Base-by-base conservation (phyloP, 768 basidiomycete species). In the Auricularia cornea region DNA sequence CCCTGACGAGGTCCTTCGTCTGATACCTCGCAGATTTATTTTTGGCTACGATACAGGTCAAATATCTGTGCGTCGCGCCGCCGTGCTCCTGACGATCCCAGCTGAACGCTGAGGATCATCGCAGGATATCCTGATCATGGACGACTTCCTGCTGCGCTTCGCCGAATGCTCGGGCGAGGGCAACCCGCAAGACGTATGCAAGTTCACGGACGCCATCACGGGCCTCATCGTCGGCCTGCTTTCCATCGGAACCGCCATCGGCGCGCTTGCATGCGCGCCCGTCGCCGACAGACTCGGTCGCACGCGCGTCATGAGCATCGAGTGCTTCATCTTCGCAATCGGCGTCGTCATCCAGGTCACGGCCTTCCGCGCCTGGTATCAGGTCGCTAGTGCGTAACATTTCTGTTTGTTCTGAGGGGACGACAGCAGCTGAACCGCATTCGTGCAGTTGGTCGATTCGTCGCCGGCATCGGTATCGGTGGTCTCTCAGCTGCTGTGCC, bases 221-320 rank as follows among this genome's bases (percentile, higher is more conserved):
- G 74, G 88, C 33, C 78, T 90, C 56, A 87, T 90, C 65, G 88
- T 90, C 60, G 76, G 81, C n/a, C 73, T 89, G 29, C 78, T 90
- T n/a, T 82, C 80, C 14, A 86, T 90, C 66, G 89, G 89, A 16
- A 88, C 88, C 0, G 77, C 89, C 30, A 71, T 81, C 40, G 88
- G 89, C 41, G 82, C 84, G 1, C 77, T 89, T 4, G 52, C 78
- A 23, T 87, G 87, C 68, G 86, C 87, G 52, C 78, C 81, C 82
- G 85, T 67, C 66, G 54, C 54, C 5, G 54, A 57, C 54, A 26
- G 54, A 26, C 28, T 57, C 26, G 54, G 41, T 31, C 35, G 68
- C 40, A 64, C 59, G 32, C 57, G 18, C 29, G 54, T 2, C 59
- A 29, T 52, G 10, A 18, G 54, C 10, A 61, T 74, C 32, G 87